Evolutionary conservation across 1,284 basidiomycete species (phyloP), one percentile per base, ranked within the genome.

Genomic region (Phellopilus nigrolimitatus): DNA sequence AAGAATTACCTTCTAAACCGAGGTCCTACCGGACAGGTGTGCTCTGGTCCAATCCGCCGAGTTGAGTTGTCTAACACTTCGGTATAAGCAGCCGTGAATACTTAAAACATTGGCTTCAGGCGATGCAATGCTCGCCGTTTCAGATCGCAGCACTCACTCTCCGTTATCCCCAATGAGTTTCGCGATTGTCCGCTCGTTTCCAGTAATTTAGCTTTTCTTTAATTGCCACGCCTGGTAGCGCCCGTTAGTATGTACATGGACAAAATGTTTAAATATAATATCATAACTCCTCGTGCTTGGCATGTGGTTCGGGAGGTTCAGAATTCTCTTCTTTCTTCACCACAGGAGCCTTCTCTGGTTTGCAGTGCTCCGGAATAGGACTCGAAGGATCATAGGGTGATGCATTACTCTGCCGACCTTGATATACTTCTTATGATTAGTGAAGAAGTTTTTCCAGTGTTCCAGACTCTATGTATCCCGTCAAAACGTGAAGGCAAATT

Each of bases 391-490:
- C 86, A 95, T 91, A 31, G 88, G 79, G 47, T 68, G 73, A 61
- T 90, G 88, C 9, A 73, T 67, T 17, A 91, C 86, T 55, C 69
- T 80, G 13, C 94, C 94, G 41, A 94, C 79, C 61, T 84, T 84
- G 51, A 61, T 62, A 66, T 95, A 94, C 57, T 82, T 79, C 61
- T 85, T 82, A 67, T 91, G 87, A 17, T 89, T 80, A 1, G 72
- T 67, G 62, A 93, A 97, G 73, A 95, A 97, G 31, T 79, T 73
- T 68, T 91, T 92, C 94, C 94, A 97, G 60, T 91, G 82, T 39
- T 79, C 65, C 17, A 97, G 70, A 49, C 87, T 71, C 89, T 95
- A 59, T 19, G 24, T 39, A 28, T 55, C 28, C 13, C 12, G 33
- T 57, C 24, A 53, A 58, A 21, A 36, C 44, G 33, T 47, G 50